A percentile compares a stretch with the other conserved stretches of the same genome.
These are phyloP conservation scores for Penicillium sp. DNA, from an alignment of 2,329 filamentous ascomycete genomes.

Conservation along the genomic window DNA sequence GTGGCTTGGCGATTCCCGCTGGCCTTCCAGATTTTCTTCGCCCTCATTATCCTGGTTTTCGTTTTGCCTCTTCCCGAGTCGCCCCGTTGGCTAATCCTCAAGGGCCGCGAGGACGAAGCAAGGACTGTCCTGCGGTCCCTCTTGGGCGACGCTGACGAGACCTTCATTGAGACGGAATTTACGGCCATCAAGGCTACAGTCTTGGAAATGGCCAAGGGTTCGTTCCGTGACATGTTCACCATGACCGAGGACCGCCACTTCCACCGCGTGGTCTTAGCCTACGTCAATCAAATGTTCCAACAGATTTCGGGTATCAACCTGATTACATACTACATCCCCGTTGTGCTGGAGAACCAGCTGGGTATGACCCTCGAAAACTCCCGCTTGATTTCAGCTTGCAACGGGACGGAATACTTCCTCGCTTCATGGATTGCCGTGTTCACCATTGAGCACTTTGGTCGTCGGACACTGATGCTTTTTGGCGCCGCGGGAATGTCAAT, in stretches of 20 bases:
- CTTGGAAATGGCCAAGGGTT: constrained; percentile 42
- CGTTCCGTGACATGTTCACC: constrained; percentile 46
- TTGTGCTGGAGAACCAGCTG: not conserved
- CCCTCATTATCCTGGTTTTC: not conserved
- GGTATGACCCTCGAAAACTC: not conserved
- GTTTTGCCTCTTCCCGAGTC: not conserved
- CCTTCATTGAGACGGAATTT: constrained; percentile 42
- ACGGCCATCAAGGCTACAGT: constrained; percentile 48
- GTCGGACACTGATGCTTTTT: constrained; percentile 56
- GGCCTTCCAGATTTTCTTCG: not conserved
- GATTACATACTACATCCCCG: not conserved
- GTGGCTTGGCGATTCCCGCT: not conserved
- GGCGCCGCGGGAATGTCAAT: constrained; percentile 54
- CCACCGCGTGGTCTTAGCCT: not conserved
- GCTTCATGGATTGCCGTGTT: constrained; percentile 25
- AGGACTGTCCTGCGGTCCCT: constrained; percentile 41
- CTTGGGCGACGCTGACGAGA: constrained; percentile 41
- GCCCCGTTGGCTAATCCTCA: not conserved
- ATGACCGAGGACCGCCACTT: not conserved
- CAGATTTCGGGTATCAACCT: not conserved
- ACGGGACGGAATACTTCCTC: not conserved
- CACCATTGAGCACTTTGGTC: constrained; percentile 27
- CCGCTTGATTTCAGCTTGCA: not conserved
- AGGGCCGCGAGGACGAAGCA: not conserved
- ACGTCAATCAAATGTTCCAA: not conserved